Percentiles rank a stretch among this genome's conserved stretches.
These are phyloP conservation scores for Dryas drummondii DNA, from an alignment of 306 rosid genomes.

Conservation along the genomic window DNA sequence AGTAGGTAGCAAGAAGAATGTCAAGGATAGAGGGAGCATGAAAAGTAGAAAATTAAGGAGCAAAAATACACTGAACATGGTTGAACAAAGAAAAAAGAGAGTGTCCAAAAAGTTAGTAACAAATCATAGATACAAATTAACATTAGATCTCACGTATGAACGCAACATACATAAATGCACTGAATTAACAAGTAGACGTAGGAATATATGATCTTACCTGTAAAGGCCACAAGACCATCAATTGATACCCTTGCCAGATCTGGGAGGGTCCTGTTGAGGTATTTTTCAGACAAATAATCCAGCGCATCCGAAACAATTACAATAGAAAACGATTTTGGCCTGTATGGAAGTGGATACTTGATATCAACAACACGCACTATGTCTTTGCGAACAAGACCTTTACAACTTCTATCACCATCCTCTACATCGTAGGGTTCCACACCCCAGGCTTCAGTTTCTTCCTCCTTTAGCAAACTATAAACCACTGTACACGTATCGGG, in stretches of 20 bases:
- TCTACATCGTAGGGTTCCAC: constrained; percentile 71
- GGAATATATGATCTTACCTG: constrained; percentile 34
- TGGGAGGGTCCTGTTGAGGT: constrained; percentile 76
- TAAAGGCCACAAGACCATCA: constrained; percentile 58
- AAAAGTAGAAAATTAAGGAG: not conserved
- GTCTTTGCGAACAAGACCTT: constrained; percentile 55
- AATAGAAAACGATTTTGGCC: constrained; percentile 64
- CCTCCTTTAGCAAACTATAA: constrained; percentile 53
- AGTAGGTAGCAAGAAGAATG: not conserved
- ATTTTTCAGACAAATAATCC: constrained; percentile 69
- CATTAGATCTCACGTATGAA: too few species aligned
- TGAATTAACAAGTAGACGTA: not conserved
- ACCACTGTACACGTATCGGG: constrained; percentile 61
- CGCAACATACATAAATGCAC: not conserved
- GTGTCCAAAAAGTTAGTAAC: too few species aligned
- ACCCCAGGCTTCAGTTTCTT: constrained; percentile 83
- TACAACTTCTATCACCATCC: constrained; percentile 62
- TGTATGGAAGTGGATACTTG: constrained; percentile 71
- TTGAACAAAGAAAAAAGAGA: not conserved
- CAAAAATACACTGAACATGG: not conserved
- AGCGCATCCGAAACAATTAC: constrained; percentile 70
- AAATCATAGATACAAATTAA: too few species aligned
- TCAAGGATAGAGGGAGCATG: not conserved
- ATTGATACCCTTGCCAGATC: constrained; percentile 65
- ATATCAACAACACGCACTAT: constrained; percentile 64